phyloP scores from a whole-genome alignment of 2,329 filamentous ascomycete species.

The Allantophomopsis lycopodina region DNA sequence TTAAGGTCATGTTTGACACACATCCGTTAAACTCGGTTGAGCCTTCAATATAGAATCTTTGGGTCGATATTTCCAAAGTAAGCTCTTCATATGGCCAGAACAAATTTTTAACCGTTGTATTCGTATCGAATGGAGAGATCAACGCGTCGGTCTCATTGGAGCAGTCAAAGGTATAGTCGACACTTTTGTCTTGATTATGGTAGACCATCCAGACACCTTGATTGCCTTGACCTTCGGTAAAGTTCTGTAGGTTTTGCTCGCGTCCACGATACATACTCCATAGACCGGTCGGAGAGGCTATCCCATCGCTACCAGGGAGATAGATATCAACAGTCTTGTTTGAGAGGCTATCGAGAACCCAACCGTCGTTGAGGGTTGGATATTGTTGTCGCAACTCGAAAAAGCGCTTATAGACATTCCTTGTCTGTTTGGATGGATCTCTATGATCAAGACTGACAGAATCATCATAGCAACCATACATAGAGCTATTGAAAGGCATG shows the following conservation, averaged over 20 bases:
- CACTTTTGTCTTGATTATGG: slow-evolving; percentile 31
- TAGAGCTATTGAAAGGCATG: slow-evolving; percentile 39
- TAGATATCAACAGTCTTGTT: slow-evolving; percentile 36
- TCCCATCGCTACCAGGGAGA: slow-evolving; percentile 35
- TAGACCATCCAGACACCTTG: slow-evolving; percentile 34
- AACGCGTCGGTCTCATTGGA: slow-evolving; percentile 28
- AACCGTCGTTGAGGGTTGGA: slow-evolving; percentile 47
- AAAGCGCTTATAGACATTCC: slow-evolving; percentile 47
- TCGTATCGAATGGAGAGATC: slow-evolving; percentile 38
- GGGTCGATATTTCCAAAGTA: slow-evolving; percentile 30
- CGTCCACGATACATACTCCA: slow-evolving; percentile 43
- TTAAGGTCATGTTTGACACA: slow-evolving; percentile 29
- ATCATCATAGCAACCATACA: slow-evolving; percentile 41
- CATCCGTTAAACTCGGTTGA: slow-evolving; percentile 38
- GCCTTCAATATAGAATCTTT: slow-evolving; percentile 30
- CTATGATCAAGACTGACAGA: slow-evolving; percentile 44
- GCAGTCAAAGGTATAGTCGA: slow-evolving; percentile 44
- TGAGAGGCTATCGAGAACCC: slow-evolving; percentile 36
- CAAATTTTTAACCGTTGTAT: slow-evolving; percentile 44
- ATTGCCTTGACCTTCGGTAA: slow-evolving; percentile 26
- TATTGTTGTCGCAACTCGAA: slow-evolving; percentile 42
- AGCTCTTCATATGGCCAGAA: slow-evolving; percentile 48
- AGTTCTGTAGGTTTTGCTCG: slow-evolving; percentile 39
- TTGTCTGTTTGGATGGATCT: slow-evolving; percentile 44
- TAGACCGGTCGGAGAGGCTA: slow-evolving; percentile 40